These are phyloP conservation scores for Xylaria curta DNA, from an alignment of 495 filamentous ascomycete species.

Conservation along the genomic window DNA sequence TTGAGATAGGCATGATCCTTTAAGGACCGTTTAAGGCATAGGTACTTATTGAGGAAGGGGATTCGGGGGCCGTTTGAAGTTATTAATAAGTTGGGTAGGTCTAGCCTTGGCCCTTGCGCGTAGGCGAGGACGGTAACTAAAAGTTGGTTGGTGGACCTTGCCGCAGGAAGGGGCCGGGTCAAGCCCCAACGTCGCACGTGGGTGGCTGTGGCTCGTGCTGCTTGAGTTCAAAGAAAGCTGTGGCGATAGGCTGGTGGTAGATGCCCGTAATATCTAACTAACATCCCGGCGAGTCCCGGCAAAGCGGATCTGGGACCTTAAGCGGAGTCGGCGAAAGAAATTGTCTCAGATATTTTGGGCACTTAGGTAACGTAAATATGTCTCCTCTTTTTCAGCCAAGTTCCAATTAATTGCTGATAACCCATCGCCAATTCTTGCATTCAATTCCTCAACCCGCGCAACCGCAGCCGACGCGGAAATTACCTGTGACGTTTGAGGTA, in stretches of 20 bases:
- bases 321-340: slow-evolving; percentile 17
- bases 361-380: background rate
- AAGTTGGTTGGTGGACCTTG: background rate
- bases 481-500: slow-evolving; percentile 3
- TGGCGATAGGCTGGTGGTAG: background rate
- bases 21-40: slow-evolving; percentile 1
- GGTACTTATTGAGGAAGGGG: slow-evolving; percentile 11
- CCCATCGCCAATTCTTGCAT: background rate
- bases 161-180: background rate
- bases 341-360: slow-evolving; percentile 20
- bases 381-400: background rate
- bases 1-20: slow-evolving; percentile 21
- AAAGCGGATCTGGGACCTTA: slow-evolving; percentile 1
- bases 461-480: background rate
- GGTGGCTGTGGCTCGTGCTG: slow-evolving; percentile 22
- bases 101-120: background rate
- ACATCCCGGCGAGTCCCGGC: background rate
- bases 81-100: slow-evolving; percentile 26
- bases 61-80: slow-evolving; percentile 28
- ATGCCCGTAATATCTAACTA: too few species aligned
- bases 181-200: slow-evolving; percentile 4
- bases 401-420: background rate
- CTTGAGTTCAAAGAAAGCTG: background rate
- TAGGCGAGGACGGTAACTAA: slow-evolving; percentile 8
- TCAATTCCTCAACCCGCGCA: background rate